These are phyloP conservation scores for Avena eriantha DNA, from an alignment of 176 grass and related monocot genomes.

Conservation along the genomic window DNA sequence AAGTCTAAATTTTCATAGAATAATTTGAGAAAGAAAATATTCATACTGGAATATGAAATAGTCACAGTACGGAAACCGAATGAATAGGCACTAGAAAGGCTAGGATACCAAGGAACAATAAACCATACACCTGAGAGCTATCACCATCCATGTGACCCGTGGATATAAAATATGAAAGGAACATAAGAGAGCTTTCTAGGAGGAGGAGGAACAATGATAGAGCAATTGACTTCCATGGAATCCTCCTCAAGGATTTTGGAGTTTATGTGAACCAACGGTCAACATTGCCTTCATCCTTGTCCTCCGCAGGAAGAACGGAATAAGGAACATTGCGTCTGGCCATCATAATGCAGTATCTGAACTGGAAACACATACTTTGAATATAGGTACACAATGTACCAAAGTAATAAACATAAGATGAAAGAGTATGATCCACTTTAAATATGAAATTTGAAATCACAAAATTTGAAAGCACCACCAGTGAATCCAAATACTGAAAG, in stretches of 20 bases:
- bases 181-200: conserved; percentile 68
- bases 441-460: not conserved
- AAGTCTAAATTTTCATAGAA: not conserved
- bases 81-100: conserved; percentile 53
- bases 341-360: conserved; percentile 51
- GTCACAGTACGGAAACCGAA: not conserved
- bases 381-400: not conserved
- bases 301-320: conserved; percentile 59
- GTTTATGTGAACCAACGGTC: conserved; percentile 87
- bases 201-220: conserved; percentile 83
- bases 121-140: conserved; percentile 76
- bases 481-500: not conserved
- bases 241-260: conserved; percentile 68
- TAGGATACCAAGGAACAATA: conserved; percentile 84
- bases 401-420: not conserved
- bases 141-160: conserved; percentile 92
- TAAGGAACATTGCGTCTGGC: conserved; percentile 66
- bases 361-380: not conserved
- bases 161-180: conserved; percentile 84
- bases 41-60: not conserved
- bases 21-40: not conserved
- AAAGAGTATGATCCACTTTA: not conserved
- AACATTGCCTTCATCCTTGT: conserved; percentile 45
- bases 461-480: not conserved
- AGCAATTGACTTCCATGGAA: conserved; percentile 90